Base-by-base conservation (phyloP, 768 basidiomycete species). In the Tricholoma saponaceum region DNA sequence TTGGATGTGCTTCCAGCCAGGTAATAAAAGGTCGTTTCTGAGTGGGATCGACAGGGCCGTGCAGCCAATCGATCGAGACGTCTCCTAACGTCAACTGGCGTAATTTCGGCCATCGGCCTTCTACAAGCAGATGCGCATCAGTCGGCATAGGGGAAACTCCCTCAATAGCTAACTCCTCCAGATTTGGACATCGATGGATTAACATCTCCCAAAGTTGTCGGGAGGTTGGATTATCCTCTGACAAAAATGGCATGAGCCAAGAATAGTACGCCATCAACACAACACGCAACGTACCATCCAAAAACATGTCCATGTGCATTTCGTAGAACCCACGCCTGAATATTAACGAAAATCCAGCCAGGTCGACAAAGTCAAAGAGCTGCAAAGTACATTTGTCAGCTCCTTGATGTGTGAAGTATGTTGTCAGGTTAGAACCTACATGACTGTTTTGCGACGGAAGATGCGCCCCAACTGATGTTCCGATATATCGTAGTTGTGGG, bases 151-250 rank as follows among this genome's bases (percentile, higher is more conserved):
- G 70, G 12, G 83, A 82, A 30, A 72, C 72, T 3, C 84, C 83
- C 20, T 83, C 74, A 28, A 91, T 77, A 44, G 74, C 69, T 4
- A 92, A 76, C 54, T 86, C 84, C 66, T 88, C 82, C 7, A 92
- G 78, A 61, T 86, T 76, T 1, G 85, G 86, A 63, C 84, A 87
- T 26, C 78, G 79, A 23, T 73, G 71, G 54, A 83, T 81, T 49
- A 91, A 77, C 89, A 92, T 89, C 59, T 83, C 79, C 85, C 86
- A 88, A 54, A 91, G 72, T 37, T 75, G 76, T 47, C 73, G 74
- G 55, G 77, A 82, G 22, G 79, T 73, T 2, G 83, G 78, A 58
- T 72, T 69, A 59, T 83, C 79, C 60, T 83, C 82, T 84, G 64
- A 53, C 59, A 6, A 33, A 47, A 57, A 46, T 39, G 23, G 13